phyloP scores from a whole-genome alignment of 1,284 basidiomycete species.

The Trametes sp. region DNA sequence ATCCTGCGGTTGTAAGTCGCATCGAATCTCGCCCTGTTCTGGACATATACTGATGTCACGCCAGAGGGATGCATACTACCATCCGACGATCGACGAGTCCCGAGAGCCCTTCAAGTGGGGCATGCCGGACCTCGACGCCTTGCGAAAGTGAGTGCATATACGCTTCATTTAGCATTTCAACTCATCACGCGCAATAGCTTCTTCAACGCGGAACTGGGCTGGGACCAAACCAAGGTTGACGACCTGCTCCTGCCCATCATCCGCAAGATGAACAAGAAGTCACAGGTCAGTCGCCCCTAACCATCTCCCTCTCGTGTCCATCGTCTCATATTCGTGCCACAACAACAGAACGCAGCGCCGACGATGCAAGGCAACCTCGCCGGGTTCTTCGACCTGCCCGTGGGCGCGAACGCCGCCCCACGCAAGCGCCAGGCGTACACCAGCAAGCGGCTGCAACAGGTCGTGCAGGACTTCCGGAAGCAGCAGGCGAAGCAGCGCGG shows the following conservation, averaged over 20 bases:
- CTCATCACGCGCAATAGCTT: constrained; percentile 58
- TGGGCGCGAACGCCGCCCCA: constrained; percentile 77
- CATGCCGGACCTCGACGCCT: constrained; percentile 91
- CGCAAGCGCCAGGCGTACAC: constrained; percentile 81
- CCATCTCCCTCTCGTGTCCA: not conserved
- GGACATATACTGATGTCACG: not conserved
- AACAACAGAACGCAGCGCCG: constrained; percentile 59
- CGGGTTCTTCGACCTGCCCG: constrained; percentile 65
- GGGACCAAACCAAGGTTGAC: constrained; percentile 89
- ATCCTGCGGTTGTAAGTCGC: constrained; percentile 79
- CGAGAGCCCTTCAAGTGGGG: constrained; percentile 98
- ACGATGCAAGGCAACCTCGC: constrained; percentile 81
- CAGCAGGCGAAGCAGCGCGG: constrained; percentile 44
- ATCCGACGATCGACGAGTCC: constrained; percentile 90
- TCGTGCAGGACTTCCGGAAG: constrained; percentile 85
- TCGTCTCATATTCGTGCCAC: not conserved
- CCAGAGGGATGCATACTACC: constrained; percentile 93
- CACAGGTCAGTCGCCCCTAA: constrained; percentile 56
- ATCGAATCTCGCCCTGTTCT: too few species aligned
- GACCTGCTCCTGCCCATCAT: constrained; percentile 94
- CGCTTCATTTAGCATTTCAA: not conserved
- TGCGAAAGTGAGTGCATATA: constrained; percentile 70
- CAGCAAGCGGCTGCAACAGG: constrained; percentile 89
- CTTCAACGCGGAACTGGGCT: constrained; percentile 85
- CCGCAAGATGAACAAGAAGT: constrained; percentile 85